phyloP scores from a whole-genome alignment of 164 flowering plant genomes.

The Piper longum region DNA sequence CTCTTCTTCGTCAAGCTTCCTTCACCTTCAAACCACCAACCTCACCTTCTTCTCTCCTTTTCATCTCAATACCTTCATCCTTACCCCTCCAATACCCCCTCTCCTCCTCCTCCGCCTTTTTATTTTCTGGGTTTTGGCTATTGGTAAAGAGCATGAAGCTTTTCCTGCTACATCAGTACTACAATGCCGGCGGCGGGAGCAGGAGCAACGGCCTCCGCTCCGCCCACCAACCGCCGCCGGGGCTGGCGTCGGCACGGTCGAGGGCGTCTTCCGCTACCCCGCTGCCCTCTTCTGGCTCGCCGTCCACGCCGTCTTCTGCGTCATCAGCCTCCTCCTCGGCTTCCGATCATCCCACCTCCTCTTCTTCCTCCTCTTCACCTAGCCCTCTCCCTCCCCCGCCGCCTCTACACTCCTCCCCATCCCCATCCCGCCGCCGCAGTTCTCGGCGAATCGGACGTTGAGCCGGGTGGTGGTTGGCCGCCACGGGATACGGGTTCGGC shows the following conservation, averaged over 20 bases:
- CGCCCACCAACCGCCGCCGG: constrained; percentile 8
- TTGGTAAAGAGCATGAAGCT: constrained; percentile 3
- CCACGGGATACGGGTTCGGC: constrained; percentile 83
- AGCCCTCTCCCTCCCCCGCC: constrained; percentile 8
- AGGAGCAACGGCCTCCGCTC: constrained; percentile 58
- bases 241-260: constrained; percentile 35
- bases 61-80: too few species aligned
- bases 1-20: too few species aligned
- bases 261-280: constrained; percentile 38
- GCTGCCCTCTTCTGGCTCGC: constrained; percentile 61
- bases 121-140: too few species aligned
- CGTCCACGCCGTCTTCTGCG: constrained; percentile 63
- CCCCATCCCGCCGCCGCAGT: not conserved
- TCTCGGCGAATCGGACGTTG: constrained; percentile 12
- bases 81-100: too few species aligned
- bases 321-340: constrained; percentile 68
- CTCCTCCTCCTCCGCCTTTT: too few species aligned
- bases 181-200: not conserved
- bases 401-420: not conserved
- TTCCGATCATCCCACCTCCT: constrained; percentile 72
- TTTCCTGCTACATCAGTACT: constrained; percentile 3
- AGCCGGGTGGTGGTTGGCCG: constrained; percentile 82
- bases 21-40: too few species aligned
- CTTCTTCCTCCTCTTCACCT: constrained; percentile 58
- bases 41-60: too few species aligned